Conservation (phyloP, 352 stramenopile genomes). For the Globisporangium yorkense region DNA sequence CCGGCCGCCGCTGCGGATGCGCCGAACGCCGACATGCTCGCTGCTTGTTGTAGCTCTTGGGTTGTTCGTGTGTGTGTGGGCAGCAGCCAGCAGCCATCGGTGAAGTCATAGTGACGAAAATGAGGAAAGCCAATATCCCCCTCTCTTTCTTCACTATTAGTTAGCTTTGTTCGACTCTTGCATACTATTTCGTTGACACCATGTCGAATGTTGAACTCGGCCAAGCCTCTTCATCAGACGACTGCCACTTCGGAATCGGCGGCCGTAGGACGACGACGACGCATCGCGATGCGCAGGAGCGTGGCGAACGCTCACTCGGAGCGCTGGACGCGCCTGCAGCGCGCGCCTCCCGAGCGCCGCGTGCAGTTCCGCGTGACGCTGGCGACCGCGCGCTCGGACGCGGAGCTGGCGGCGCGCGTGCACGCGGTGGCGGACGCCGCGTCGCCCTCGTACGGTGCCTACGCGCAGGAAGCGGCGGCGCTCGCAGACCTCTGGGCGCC, state of each 20-base stretch:
- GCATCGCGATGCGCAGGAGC: background rate
- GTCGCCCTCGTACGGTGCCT: constrained; percentile 46
- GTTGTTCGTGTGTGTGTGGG: background rate
- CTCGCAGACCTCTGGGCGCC: constrained; percentile 37
- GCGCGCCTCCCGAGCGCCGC: constrained; percentile 16
- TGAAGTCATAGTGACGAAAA: background rate
- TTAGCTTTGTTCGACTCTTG: background rate
- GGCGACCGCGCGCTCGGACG: constrained; percentile 19
- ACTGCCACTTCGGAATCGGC: background rate
- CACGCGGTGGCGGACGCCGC: constrained; percentile 34
- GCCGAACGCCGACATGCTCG: constrained; percentile 36
- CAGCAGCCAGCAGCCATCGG: background rate
- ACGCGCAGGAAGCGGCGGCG: constrained; percentile 23
- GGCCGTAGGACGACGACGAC: background rate
- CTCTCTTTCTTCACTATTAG: background rate
- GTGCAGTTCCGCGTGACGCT: constrained; percentile 41
- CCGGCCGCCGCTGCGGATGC: constrained; percentile 33
- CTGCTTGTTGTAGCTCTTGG: background rate
- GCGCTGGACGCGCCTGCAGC: constrained; percentile 7
- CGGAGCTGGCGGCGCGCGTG: constrained; percentile 34
- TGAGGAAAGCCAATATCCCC: background rate
- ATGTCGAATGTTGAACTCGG: background rate
- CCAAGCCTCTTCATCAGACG: background rate
- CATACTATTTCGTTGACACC: background rate
- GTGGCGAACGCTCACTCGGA: constrained; percentile 12